Base-by-base conservation (phyloP, 345 rosid genomes). In the Linum tenue region DNA sequence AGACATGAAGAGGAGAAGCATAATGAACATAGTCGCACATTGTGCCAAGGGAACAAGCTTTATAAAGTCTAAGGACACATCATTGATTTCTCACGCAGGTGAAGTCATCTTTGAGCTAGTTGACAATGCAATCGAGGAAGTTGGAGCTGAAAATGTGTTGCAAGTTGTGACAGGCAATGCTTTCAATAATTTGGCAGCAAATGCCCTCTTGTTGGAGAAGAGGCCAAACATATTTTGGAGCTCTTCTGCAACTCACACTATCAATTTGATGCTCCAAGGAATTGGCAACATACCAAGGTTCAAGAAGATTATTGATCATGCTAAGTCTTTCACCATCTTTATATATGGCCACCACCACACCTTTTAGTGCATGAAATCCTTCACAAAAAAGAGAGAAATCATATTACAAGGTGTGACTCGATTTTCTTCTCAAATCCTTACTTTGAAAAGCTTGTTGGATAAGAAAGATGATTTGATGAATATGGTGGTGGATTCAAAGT, bases 171-270 rank as follows among this genome's bases (percentile, higher is more conserved):
- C 62, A 9, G 62, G 22, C 1, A 58, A 58, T 22, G 31, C 31
- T 22, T 22, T 1, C 31, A 22, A 22, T 22, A 22, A 22, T 22
- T 22, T 22, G 31, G 62, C 62, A 7, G 62, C 31, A 9, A 31
- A 12, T 11, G 41, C n/a, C 31, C 41, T 60, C 37, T 60, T 60
- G 41, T 1, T 4, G 38, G n/a, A 31, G 41, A 38, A 60, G n/a
- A 31, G 41, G 41, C 64, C 64, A n/a, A 2, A 35, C 37, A 60
- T 60, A 12, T 60, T 60, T 60, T 60, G 64, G 64, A 22, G 37
- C n/a, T 60, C 37, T 31, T 60, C 2, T 60, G 64, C 64, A 31
- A 60, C 39, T 60, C 64, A 3, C 7, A 60, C 40, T 14, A 35
- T 60, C 2, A 60, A 4, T 38, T 37, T 60, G 2, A 60, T 60